Conservation (phyloP, 2,329 filamentous ascomycete species). For the Neurospora sp. region DNA sequence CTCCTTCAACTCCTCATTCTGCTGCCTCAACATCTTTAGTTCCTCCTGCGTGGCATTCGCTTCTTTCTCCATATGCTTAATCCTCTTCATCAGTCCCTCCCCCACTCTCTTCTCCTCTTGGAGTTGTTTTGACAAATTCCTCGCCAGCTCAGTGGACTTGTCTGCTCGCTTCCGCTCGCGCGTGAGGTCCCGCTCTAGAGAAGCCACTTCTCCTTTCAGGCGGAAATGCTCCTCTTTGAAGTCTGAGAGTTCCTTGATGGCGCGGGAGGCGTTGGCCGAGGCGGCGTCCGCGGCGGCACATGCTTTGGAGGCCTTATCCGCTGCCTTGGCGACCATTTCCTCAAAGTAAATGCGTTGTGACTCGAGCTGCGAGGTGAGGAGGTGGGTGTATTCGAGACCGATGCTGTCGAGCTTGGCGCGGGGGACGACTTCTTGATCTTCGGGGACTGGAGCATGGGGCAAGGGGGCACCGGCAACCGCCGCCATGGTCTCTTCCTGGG, state of each 20-base stretch:
- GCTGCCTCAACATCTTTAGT: slow-evolving; percentile 33
- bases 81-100: slow-evolving; percentile 71
- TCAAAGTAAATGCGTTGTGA: slow-evolving; percentile 91
- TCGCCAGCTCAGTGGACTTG: slow-evolving; percentile 66
- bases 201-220: slow-evolving; percentile 47
- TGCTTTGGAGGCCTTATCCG: slow-evolving; percentile 77
- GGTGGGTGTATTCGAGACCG: slow-evolving; percentile 86
- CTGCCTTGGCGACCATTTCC: slow-evolving; percentile 79
- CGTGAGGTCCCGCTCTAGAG: slow-evolving; percentile 62
- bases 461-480: slow-evolving; percentile 1
- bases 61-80: slow-evolving; percentile 62
- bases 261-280: slow-evolving; percentile 36
- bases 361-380: slow-evolving; percentile 87
- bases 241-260: slow-evolving; percentile 37
- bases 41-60: slow-evolving; percentile 49
- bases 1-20: slow-evolving; percentile 68
- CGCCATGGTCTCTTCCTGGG: not conserved
- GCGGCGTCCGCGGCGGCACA: slow-evolving; percentile 57
- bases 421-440: slow-evolving; percentile 45
- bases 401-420: slow-evolving; percentile 64
- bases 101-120: slow-evolving; percentile 83
- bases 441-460: not conserved
- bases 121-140: slow-evolving; percentile 63
- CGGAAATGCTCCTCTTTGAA: slow-evolving; percentile 46
- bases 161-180: slow-evolving; percentile 59